Base-by-base conservation (phyloP, 148 eudicot species). In the Dianthus caryophyllus region DNA sequence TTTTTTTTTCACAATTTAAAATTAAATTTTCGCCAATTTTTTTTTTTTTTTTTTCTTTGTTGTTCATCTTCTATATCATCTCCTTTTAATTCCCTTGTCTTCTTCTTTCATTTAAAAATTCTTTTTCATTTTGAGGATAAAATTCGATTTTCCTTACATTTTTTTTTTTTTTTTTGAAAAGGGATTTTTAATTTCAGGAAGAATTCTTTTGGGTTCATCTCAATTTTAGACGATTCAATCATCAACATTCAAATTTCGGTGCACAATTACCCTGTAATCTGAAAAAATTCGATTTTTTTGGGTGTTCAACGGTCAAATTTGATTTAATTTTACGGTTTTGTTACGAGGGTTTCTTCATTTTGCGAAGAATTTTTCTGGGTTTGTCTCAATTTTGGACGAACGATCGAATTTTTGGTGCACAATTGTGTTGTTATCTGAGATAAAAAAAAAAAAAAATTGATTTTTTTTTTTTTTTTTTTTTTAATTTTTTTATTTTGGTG, bases 191-290 rank as follows among this genome's bases (percentile, higher is more conserved):
- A 43, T 56, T 15, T 51, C n/a, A 17, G 0, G 14, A 48, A 52
- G 71, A 75, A 57, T 57, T 60, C 14, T 48, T 57, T 61, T 75
- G 61, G 74, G 74, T 57, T 65, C 65, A 44, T 65, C 38, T 65
- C 27, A 5, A 11, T 49, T 38, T 64, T 64, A 36, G 51, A 71
- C 55, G 20, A 25, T 33, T 54, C 44, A 64, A 61, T 68, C 66
- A 43, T 50, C 51, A 70, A 64, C 16, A 48, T 50, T 58, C 48
- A 26, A 50, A 44, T 38, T 25, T 62, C 46, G 4, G 16, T 8
- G 17, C 38, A 6, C 38, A 1, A 13, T n/a, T n/a, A n/a, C n/a
- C n/a, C n/a, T n/a, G n/a, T n/a, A n/a, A 50, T 2, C 50, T 43
- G 21, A 17, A 49, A 17, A n/a, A 48, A 1, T 25, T 26, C 33